Evolutionary conservation across 768 basidiomycete species (phyloP), one percentile per base, ranked within the genome.

Genomic region (Rhizopogon vulgaris): DNA sequence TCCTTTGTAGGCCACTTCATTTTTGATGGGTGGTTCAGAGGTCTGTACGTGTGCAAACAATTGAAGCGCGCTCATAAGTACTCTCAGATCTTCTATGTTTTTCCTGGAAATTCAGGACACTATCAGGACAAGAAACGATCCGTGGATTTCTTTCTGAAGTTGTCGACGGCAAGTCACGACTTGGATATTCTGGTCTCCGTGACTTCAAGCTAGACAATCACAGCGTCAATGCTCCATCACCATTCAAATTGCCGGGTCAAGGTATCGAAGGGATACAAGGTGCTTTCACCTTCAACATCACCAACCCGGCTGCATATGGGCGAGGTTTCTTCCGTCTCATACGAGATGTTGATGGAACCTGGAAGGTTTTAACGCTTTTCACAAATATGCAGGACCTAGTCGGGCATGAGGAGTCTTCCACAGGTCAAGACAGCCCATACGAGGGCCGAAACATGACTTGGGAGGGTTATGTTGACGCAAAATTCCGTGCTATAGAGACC

Each of bases 181-280:
- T 42, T 27, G 41, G 25, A 10, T 25, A 41, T 41, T 41, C 41
- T 27, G 15, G 24, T 41, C 41, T 41, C n/a, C 15, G 2, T 11
- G 27, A 28, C n/a, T 28, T 42, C 27, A 42, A 42, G 9, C 2
- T 42, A 15, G 41, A 42, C 2, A 15, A 28, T 17, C 10, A 89
- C 80, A 63, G 90, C 85, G 45, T 89, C 85, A 70, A 86, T 86
- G 54, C 73, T 74, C 52, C 90, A 72, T 48, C 82, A 85, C 90
- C 91, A 92, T 32, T 93, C 69, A 65, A 92, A 90, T 48, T 93
- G 86, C 47, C 90, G 71, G 64, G 91, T 86, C 42, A 87, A 30
- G 28, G 3, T 6, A 10, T 30, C 10, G 9, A 30, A 30, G 28
- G 28, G 28, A 10, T 30, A 10, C 9, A 30, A 30, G 28, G 28